These are phyloP conservation scores for Pontederia paniculata DNA, from an alignment of 176 grass and related monocot genomes.

Conservation along the genomic window DNA sequence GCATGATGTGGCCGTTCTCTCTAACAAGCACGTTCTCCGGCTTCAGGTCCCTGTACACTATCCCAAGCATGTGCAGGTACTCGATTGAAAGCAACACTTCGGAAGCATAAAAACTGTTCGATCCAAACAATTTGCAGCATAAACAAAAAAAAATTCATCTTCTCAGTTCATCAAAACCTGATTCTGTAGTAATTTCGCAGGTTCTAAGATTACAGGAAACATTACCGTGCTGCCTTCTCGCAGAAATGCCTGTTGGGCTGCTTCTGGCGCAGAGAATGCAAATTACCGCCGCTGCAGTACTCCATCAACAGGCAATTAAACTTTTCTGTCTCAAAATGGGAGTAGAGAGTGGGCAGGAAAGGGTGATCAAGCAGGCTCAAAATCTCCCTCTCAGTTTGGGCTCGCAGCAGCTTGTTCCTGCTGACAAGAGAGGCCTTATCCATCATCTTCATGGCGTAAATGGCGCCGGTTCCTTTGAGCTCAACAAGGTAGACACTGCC, in stretches of 20 bases:
- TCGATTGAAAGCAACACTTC: conserved; percentile 6
- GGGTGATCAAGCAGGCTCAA: conserved; percentile 11
- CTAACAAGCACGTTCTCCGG: conserved; percentile 14
- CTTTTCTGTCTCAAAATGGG: conserved; percentile 15
- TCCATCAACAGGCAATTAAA: conserved; percentile 11
- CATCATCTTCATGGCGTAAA: conserved; percentile 13
- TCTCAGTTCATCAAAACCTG: not conserved
- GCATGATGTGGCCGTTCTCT: conserved; percentile 9
- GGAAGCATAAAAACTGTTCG: conserved; percentile 11
- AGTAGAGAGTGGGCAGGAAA: conserved; percentile 3
- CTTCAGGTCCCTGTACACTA: conserved; percentile 6
- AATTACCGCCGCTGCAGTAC: conserved; percentile 2
- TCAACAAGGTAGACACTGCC: conserved; percentile 9
- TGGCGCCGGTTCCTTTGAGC: not conserved
- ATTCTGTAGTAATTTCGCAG: not conserved
- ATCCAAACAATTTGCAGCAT: not conserved
- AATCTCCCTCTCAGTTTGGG: conserved; percentile 16
- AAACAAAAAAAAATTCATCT: not conserved
- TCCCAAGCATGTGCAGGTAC: conserved; percentile 12
- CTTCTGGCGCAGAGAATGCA: conserved; percentile 9
- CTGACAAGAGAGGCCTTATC: conserved; percentile 9
- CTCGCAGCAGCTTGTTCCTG: conserved; percentile 6
- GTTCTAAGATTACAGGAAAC: not conserved
- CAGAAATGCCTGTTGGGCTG: not conserved
- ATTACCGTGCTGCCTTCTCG: not conserved